phyloP scores from a whole-genome alignment of 2,329 filamentous ascomycete species.

The Neocucurbitaria cava region DNA sequence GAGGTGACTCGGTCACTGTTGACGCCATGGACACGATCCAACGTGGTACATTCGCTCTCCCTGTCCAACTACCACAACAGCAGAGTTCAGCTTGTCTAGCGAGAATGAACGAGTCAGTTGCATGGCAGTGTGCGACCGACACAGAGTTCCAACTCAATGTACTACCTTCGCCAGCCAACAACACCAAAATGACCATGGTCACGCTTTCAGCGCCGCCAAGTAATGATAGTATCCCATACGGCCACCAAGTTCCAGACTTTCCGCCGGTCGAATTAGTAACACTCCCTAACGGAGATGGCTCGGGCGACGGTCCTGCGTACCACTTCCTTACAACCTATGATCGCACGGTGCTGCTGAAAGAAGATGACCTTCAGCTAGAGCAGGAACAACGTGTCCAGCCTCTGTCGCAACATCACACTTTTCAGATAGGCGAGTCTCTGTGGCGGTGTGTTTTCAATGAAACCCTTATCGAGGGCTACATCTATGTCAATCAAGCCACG shows the following conservation, averaged over 20 bases:
- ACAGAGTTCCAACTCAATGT: conserved; percentile 28
- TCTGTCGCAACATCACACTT: conserved; percentile 2
- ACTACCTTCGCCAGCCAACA: conserved; percentile 15
- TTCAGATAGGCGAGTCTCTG: conserved; percentile 21
- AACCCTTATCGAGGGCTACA: conserved; percentile 32
- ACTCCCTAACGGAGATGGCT: not conserved
- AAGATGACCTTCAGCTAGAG: conserved; percentile 16
- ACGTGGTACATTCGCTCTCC: conserved; percentile 29
- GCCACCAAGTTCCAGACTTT: conserved; percentile 27
- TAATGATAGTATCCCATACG: conserved; percentile 19
- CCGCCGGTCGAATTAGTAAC: conserved; percentile 14
- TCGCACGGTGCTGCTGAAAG: conserved; percentile 27
- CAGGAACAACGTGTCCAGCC: not conserved
- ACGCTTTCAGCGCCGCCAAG: conserved; percentile 13
- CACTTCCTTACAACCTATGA: conserved; percentile 32
- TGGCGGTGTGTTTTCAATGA: conserved; percentile 41
- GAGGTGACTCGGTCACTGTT: conserved; percentile 1
- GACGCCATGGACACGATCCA: conserved; percentile 10
- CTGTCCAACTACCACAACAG: conserved; percentile 25
- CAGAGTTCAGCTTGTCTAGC: conserved; percentile 37
- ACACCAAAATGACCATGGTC: conserved; percentile 16
- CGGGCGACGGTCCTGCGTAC: conserved; percentile 17
- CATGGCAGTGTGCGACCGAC: conserved; percentile 34
- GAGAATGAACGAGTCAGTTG: conserved; percentile 27
- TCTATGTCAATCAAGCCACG: conserved; percentile 19